Evolutionary conservation across 2,329 filamentous ascomycete species (phyloP).

Genomic region (Penicillium olsonii): DNA sequence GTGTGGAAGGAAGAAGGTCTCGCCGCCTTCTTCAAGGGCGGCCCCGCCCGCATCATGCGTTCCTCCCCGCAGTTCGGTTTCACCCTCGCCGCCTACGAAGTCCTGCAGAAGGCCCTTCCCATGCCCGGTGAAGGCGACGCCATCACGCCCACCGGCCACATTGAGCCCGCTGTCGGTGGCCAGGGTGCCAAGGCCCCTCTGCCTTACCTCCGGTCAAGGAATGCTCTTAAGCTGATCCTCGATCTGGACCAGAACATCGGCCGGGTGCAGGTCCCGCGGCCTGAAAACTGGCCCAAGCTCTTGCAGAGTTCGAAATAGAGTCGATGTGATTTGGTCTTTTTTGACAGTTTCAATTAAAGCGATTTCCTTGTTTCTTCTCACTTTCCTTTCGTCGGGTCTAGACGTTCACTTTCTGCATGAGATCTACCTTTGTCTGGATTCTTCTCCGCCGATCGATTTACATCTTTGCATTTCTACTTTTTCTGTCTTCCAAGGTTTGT

Average conservation of each 20-base stretch:
- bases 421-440: constrained; percentile 12
- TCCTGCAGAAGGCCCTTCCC: constrained; percentile 79
- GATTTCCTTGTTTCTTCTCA: constrained; percentile 16
- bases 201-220: constrained; percentile 73
- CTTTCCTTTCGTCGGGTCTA: constrained; percentile 7
- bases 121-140: constrained; percentile 66
- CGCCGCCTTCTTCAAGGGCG: constrained; percentile 97
- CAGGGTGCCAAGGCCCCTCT: constrained; percentile 64
- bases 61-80: constrained; percentile 98
- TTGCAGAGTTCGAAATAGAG: constrained; percentile 34
- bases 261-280: constrained; percentile 60
- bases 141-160: constrained; percentile 59
- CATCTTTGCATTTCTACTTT: constrained; percentile 2
- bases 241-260: constrained; percentile 95
- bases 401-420: constrained; percentile 22
- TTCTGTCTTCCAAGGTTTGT: constrained; percentile 14
- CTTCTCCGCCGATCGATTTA: no score
- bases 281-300: constrained; percentile 42
- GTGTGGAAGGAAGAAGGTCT: constrained; percentile 91
- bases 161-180: constrained; percentile 65
- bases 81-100: constrained; percentile 91
- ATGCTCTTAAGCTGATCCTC: constrained; percentile 92
- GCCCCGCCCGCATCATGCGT: constrained; percentile 89
- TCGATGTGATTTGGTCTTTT: constrained; percentile 24
- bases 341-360: constrained; percentile 25